Percentiles rank a stretch among this genome's conserved stretches.
These are phyloP conservation scores for Volvariella volvacea DNA, from an alignment of 1,284 basidiomycete species.

Conservation along the genomic window DNA sequence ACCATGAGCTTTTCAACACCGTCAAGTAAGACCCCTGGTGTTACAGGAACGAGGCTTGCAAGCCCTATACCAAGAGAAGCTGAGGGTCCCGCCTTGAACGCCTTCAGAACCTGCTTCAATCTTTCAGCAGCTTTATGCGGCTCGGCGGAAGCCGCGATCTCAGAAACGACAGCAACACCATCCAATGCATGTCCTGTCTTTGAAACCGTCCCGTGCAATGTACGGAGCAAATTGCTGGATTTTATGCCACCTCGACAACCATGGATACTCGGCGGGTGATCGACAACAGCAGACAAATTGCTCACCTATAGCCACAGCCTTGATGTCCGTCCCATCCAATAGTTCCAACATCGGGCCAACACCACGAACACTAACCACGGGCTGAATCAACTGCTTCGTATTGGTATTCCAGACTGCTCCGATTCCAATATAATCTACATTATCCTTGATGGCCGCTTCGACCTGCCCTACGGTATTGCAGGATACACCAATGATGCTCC, in stretches of 20 bases:
- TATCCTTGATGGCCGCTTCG: constrained; percentile 44
- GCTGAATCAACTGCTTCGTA: constrained; percentile 64
- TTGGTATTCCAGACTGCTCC: constrained; percentile 74
- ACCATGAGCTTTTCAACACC: constrained; percentile 35
- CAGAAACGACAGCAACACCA: constrained; percentile 89
- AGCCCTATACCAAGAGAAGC: neutral
- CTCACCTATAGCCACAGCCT: constrained; percentile 79
- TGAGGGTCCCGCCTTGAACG: constrained; percentile 27
- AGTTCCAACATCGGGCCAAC: constrained; percentile 59
- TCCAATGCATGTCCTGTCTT: constrained; percentile 52
- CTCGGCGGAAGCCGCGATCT: constrained; percentile 69
- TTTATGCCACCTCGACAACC: constrained; percentile 71
- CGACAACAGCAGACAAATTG: neutral
- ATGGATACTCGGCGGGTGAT: neutral
- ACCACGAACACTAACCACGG: constrained; percentile 56
- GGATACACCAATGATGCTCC: constrained; percentile 77
- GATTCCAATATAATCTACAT: constrained; percentile 84
- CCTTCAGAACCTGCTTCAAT: constrained; percentile 36
- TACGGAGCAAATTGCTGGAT: constrained; percentile 63
- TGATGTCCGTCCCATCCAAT: constrained; percentile 57
- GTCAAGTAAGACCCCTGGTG: constrained; percentile 19
- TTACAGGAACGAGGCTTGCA: constrained; percentile 2
- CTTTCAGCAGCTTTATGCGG: constrained; percentile 53
- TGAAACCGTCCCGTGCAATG: constrained; percentile 66
- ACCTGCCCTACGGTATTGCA: constrained; percentile 70